Base-by-base conservation (phyloP, 1,284 basidiomycete genomes). In the Ustilago trichophora region DNA sequence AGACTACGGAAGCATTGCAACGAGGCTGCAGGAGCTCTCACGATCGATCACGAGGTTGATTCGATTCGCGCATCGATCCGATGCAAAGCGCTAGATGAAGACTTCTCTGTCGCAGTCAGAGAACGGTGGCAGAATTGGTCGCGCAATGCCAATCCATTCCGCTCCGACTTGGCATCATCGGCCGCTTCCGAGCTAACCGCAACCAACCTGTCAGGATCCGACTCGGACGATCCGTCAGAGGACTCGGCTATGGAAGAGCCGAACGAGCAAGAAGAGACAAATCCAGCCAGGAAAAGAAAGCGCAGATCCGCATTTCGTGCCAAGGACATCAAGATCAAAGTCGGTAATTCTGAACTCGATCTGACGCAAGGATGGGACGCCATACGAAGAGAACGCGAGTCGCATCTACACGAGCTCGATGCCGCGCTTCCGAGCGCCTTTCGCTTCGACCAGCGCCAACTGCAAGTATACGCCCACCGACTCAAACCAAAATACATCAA, bases 71-170 rank as follows among this genome's bases (percentile, higher is more conserved):
- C 40, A 2, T 18, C 8, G 22, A 51, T 63, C 3, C 50, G 42
- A 21, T 24, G 10, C 32, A 59, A 56, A 29, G 60, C 56, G 13
- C 19, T 64, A 18, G 60, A 69, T 26, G 56, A 59, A 15, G 49
- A 69, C 6, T 69, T 64, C 34, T 69, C 66, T 2, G 53, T 56
- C 16, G 66, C 66, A 0, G 38, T 69, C 4, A 26, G 60, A 18
- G 66, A 69, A 18, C 51, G 66, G 25, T 69, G 66, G 66, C 66
- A 69, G 52, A 59, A 35, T 6, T 69, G 66, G 66, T 64, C 66
- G 21, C 54, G 66, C 11, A 47, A 45, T 7, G 45, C 66, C 1
- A 59, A 55, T 13, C 54, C 66, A 2, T 53, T 57, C n/a, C 58
- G 59, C 29, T 31, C 53, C 19, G 58, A 58, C 5, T 21, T 63